Evolutionary conservation across 2,329 filamentous ascomycete species (phyloP), one percentile per base, ranked within the genome.

Genomic region (Microcyclospora tardicrescens): DNA sequence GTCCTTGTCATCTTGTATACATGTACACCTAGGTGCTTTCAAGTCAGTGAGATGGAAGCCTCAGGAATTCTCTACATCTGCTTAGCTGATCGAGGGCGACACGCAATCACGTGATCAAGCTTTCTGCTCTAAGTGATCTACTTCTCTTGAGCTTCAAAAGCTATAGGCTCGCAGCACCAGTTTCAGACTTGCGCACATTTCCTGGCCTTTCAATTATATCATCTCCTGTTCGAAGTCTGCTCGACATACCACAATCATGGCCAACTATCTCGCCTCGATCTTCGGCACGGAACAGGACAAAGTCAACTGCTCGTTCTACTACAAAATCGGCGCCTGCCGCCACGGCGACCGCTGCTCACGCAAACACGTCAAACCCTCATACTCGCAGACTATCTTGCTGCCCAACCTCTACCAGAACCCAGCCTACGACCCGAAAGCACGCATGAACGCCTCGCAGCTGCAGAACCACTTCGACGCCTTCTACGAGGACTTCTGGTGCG

Each of bases 381-480:
- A 98, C 75, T 83, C 77, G 47, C 91, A 98, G 66, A 98, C 91
- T 14, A 87, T 98, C 64, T 81, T 98, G 51, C 85, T 98, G 61
- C 91, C 91, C 34, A 95, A 94, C 65, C 83, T 98, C 54, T 98
- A 98, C 73, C 91, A 96, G 66, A 98, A 98, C 72, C 91, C 91
- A 10, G 85, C 86, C 47, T 93, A 93, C 75, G 87, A 96, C 63
- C 52, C 51, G 45, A 57, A 56, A 40, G 46, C 91, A 80, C 72
- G 91, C 87, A 94, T 98, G 83, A 95, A 93, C 67, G 69, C 86
- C 6, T 81, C 77, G 52, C 91, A 98, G 71, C 81, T 96, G 61
- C 89, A 95, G 66, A 94, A 94, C 69, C 91, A 98, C 74, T 98
- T 98, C 61, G 91, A 98, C 65, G 91, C 91, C 57, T 98, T 98